A percentile compares a stretch with the other conserved stretches of the same genome.
phyloP scores from a whole-genome alignment of 2,329 filamentous ascomycete genomes.

The Exophiala sideris region DNA sequence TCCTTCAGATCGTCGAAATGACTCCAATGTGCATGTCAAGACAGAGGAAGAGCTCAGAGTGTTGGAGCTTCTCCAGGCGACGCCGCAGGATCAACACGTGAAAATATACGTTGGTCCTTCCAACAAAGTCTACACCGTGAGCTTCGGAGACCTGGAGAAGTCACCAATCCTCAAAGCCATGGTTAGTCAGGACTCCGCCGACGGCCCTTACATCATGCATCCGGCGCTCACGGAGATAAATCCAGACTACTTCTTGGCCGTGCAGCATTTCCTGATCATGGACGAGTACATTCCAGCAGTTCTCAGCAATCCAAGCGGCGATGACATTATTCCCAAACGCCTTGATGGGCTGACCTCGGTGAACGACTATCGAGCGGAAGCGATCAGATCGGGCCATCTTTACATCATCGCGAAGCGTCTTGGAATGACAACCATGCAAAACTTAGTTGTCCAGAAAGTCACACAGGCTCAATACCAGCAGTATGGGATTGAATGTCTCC shows the following conservation, averaged over 20 bases:
- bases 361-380: slow-evolving; percentile 15
- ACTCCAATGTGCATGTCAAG: slow-evolving; percentile 4
- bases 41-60: slow-evolving; percentile 12
- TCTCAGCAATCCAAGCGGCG: slow-evolving; percentile 5
- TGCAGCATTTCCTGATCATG: slow-evolving; percentile 18
- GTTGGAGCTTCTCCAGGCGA: background rate
- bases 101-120: slow-evolving; percentile 19
- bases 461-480: slow-evolving; percentile 7
- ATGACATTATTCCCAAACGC: slow-evolving; percentile 8
- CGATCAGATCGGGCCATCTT: slow-evolving; percentile 10
- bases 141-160: slow-evolving; percentile 18
- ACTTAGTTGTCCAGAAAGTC: slow-evolving; percentile 21
- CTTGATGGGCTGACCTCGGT: slow-evolving; percentile 7
- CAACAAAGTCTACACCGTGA: slow-evolving; percentile 13
- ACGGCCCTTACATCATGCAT: slow-evolving; percentile 24
- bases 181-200: slow-evolving; percentile 3
- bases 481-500: slow-evolving; percentile 14
- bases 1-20: background rate
- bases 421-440: slow-evolving; percentile 11
- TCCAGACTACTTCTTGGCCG: slow-evolving; percentile 17
- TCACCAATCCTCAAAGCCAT: slow-evolving; percentile 17
- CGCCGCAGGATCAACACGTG: slow-evolving; percentile 7
- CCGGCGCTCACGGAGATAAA: slow-evolving; percentile 17
- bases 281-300: slow-evolving; percentile 23
- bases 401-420: slow-evolving; percentile 21